Evolutionary conservation across 345 rosid genomes (phyloP), one percentile per base, ranked within the genome.

Genomic region (Eucalyptus curtisii): DNA sequence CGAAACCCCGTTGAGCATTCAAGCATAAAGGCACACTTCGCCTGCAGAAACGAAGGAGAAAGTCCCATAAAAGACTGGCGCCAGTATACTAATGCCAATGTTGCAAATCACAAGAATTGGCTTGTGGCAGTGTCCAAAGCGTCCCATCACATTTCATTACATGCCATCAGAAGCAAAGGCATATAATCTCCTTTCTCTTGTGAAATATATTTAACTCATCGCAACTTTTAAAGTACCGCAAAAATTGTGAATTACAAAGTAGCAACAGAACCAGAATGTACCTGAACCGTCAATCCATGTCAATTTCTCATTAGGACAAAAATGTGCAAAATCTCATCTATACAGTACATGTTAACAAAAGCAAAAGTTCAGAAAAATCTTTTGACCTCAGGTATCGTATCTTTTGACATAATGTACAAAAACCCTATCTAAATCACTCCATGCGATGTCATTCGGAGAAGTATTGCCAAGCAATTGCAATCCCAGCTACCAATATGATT

Each of bases 381-480:
- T 61, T 71, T 64, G 25, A 52, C 71, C 55, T 87, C 76, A 61
- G 52, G 49, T 57, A 57, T 55, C 48, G 87, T 86, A 86, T 88
- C 86, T 86, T 89, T 79, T 89, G 49, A 22, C 92, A 61, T 90
- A 89, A 88, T 68, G 86, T 89, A 91, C 90, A 89, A 89, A 90
- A 55, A 31, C 47, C 66, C 88, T 17, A 89, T 40, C 87, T 87
- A 47, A 37, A 87, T 16, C 24, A 59, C 13, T 61, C 61, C 15
- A 37, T 17, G 31, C 37, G n/a, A 42, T n/a, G 81, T 90, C 90
- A 92, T 49, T 88, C 87, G 50, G 85, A 93, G 90, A 91, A 94
- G 89, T 93, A 93, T 88, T 95, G 97, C 98, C 96, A 98, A 49
- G 90, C 93, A n/a, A 95, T 89, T 11, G 97, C 99, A 85, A 94